A percentile compares a stretch with the other conserved stretches of the same genome.
These are phyloP conservation scores for Babesia sp. DNA, from an alignment of 169 alveolate genomes.

Conservation along the genomic window DNA sequence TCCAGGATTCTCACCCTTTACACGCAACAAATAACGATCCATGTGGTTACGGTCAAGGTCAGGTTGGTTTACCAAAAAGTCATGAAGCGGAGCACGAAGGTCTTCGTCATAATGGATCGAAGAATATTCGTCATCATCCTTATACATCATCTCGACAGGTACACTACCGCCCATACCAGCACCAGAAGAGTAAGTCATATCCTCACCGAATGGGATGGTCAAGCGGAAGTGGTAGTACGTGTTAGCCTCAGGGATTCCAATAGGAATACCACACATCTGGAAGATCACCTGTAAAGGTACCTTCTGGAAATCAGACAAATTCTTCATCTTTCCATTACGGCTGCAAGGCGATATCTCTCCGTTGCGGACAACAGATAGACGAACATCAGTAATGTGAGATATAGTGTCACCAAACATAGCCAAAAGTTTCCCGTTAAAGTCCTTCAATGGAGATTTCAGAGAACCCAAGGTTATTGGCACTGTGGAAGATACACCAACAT, in stretches of 20 bases:
- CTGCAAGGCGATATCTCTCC: constrained; percentile 49
- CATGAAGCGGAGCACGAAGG: constrained; percentile 41
- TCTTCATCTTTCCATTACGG: constrained; percentile 7
- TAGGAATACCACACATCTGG: constrained; percentile 56
- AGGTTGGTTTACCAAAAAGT: constrained; percentile 47
- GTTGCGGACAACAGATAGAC: constrained; percentile 43
- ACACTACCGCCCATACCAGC: constrained; percentile 61
- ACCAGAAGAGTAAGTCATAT: constrained; percentile 12
- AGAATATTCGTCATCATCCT: constrained; percentile 60
- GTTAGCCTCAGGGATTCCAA: constrained; percentile 54
- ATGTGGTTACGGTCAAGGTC: constrained; percentile 40
- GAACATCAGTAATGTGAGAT: constrained; percentile 8
- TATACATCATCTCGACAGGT: constrained; percentile 57
- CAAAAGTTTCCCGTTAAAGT: constrained; percentile 47
- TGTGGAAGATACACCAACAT: constrained; percentile 51
- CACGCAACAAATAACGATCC: constrained; percentile 31
- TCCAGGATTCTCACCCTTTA: constrained; percentile 58
- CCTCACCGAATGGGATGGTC: constrained; percentile 36
- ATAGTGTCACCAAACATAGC: constrained; percentile 54
- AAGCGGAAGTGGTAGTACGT: constrained; percentile 48
- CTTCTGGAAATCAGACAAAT: constrained; percentile 49
- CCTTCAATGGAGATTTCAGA: constrained; percentile 60
- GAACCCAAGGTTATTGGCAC: constrained; percentile 58
- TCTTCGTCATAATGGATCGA: constrained; percentile 53
- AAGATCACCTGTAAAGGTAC: constrained; percentile 33